Evolutionary conservation across 1,139 yeast genomes (phyloP), one percentile per base, ranked within the genome.

Genomic region (Geotrichum histeridarum): DNA sequence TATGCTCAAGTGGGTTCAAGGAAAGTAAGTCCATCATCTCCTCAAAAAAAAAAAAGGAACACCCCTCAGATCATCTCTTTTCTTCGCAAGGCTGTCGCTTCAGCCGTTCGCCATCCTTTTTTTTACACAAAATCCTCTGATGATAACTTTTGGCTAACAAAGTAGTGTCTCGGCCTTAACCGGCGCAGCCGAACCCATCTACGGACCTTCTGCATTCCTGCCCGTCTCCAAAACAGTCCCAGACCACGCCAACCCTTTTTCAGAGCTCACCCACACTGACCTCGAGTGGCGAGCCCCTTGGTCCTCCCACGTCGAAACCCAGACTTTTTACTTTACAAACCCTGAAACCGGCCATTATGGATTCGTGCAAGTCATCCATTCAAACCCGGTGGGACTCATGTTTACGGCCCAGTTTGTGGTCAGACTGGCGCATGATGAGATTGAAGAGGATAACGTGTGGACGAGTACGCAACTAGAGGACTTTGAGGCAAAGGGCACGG

Each of bases 141-240:
- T n/a, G n/a, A n/a, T n/a, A n/a, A n/a, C 27, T 3, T 8, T 30
- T 32, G 6, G 4, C 43, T 44, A 30, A 45, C 27, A 14, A 14
- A 18, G 8, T 39, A 65, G 70, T 50, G 80, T 93, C 48, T 89
- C 98, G 18, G 93, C 95, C 5, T 93, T 90, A 47, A 94, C 97
- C 7, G 99, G 99, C 51, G 82, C 95, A 15, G 96, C 96, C 1
- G 99, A 93, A 71, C 99, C 99, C 31, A 95, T 86, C 67, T 93
- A 93, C 67, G 99, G 99, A 53, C 79, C 84, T 48, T 96, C 84
- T 54, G 95, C 96, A 49, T 88, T 93, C 63, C 91, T 85, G 65
- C 80, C 97, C n/a, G 81, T 90, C 56, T 80, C 86, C 45, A 82
- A 78, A 44, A 74, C 84, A 51, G 81, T 85, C 54, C 77, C 74